Conservation (phyloP, 768 basidiomycete genomes). For the Mycena vitilis region DNA sequence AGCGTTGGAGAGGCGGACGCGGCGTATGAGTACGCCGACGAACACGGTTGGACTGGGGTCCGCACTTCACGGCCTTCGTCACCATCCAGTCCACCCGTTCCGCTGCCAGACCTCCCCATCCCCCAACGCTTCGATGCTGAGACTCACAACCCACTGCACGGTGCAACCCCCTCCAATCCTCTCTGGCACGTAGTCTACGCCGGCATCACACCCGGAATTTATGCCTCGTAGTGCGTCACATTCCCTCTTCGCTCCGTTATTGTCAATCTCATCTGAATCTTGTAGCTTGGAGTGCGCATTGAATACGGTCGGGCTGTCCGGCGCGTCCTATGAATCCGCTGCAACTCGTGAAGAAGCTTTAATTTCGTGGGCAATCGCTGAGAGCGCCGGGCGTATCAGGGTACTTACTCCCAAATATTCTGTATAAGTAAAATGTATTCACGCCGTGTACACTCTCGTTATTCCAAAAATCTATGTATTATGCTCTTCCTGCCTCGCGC, state of each 20-base stretch:
- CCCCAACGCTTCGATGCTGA: neutral
- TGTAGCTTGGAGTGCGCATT: neutral
- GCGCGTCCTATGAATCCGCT: neutral
- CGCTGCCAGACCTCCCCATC: neutral
- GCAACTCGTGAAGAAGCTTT: neutral
- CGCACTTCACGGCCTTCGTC: no score
- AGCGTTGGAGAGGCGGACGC: no score
- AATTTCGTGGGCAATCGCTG: neutral
- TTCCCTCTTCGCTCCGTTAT: no score
- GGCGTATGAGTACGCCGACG: no score
- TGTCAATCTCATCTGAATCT: no score
- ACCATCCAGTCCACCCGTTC: neutral
- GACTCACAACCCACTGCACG: neutral
- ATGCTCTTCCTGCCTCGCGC: no score
- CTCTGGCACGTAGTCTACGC: neutral
- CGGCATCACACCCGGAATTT: neutral
- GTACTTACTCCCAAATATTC: neutral
- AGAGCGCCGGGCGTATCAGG: neutral
- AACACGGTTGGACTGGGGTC: no score
- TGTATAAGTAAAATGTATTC: no score
- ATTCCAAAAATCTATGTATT: no score
- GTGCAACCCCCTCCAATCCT: neutral
- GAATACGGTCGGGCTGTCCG: neutral
- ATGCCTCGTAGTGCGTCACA: neutral
- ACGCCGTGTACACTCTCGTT: no score